phyloP scores from a whole-genome alignment of 2,329 filamentous ascomycete genomes.

The Leptosphaerulina australis region DNA sequence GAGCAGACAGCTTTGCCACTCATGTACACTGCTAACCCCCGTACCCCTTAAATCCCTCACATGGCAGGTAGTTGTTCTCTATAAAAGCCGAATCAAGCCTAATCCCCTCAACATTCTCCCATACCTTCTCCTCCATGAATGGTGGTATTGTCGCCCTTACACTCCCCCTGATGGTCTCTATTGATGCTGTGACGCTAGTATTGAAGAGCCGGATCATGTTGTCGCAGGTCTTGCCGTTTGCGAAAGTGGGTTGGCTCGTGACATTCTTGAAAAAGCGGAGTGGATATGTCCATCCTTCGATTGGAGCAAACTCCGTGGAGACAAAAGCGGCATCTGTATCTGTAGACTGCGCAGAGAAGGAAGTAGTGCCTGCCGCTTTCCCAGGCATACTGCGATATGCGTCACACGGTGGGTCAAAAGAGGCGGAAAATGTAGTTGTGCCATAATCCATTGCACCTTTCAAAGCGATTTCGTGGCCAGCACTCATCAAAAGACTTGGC shows the following conservation, averaged over 20 bases:
- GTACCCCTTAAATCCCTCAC: slow-evolving; percentile 42
- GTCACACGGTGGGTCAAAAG: slow-evolving; percentile 57
- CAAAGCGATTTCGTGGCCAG: slow-evolving; percentile 52
- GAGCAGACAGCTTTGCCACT: too few relatives aligned
- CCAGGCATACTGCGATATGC: slow-evolving; percentile 49
- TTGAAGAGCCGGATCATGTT: slow-evolving; percentile 56
- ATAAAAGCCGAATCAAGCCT: slow-evolving; percentile 50
- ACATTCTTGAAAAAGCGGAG: slow-evolving; percentile 57
- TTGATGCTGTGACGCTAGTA: slow-evolving; percentile 50
- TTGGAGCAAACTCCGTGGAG: slow-evolving; percentile 24
- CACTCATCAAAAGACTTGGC: slow-evolving; percentile 56
- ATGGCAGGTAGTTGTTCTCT: slow-evolving; percentile 49
- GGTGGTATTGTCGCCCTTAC: slow-evolving; percentile 39
- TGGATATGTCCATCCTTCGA: slow-evolving; percentile 41
- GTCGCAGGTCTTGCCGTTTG: slow-evolving; percentile 51
- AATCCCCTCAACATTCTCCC: slow-evolving; percentile 42
- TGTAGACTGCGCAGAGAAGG: slow-evolving; percentile 28
- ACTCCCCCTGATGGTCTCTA: slow-evolving; percentile 44
- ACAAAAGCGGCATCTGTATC: slow-evolving; percentile 16
- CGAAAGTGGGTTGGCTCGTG: slow-evolving; percentile 61
- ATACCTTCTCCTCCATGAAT: slow-evolving; percentile 39
- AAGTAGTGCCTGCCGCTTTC: slow-evolving; percentile 14
- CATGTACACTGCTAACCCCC: slow-evolving; percentile 4
- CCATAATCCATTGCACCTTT: slow-evolving; percentile 57
- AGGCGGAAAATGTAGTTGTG: slow-evolving; percentile 50